Base-by-base conservation (phyloP, 176 grass and related monocot genomes). In the Oryza coarctata region DNA sequence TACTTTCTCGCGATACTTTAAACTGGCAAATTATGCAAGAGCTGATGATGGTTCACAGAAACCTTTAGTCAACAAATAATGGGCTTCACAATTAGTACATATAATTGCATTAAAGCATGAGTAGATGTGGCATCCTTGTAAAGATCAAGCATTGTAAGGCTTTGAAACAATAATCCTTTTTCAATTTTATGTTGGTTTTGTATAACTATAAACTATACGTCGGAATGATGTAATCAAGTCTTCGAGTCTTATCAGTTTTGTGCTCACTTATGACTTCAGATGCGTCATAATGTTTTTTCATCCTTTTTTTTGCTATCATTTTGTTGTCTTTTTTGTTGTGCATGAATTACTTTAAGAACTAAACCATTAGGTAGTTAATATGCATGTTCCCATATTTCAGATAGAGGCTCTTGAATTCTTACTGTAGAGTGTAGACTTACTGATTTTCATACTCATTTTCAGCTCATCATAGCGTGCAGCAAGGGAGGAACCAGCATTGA, bases 401-500 rank as follows among this genome's bases (percentile, higher is more conserved):
- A 36, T 44, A 18, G 12, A 36, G 3, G 20, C 9, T 86, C 10
- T 52, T 73, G 30, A 4, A 10, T 12, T 81, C 10, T 52, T 68
- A 23, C 52, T 63, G n/a, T 63, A 13, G 13, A 23, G 41, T 63
- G n/a, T 63, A 13, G 13, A 44, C 63, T 29, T 33, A 63, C 38
- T 55, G 29, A 75, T 33, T 14, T 33, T 70, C 39, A 65, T 86
- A 39, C 25, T 71, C 64, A 81, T 91, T 91, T 90, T 68, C 93
- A 99, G 97, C 84, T 99, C 81, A 99, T 99, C 61, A 96, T 99
- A 82, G 89, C 97, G 45, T 99, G 97, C 73, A 90, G 85, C 80
- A 95, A 96, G 85, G 97, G 97, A 6, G 93, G 97, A 84, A 95
- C 97, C 12, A 99, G 93, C 76, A 99, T 99, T 88, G 97, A 99